Evolutionary conservation across 352 stramenopile genomes (phyloP), one percentile per base, ranked within the genome.

Genomic region (Globisporangium spiculum): DNA sequence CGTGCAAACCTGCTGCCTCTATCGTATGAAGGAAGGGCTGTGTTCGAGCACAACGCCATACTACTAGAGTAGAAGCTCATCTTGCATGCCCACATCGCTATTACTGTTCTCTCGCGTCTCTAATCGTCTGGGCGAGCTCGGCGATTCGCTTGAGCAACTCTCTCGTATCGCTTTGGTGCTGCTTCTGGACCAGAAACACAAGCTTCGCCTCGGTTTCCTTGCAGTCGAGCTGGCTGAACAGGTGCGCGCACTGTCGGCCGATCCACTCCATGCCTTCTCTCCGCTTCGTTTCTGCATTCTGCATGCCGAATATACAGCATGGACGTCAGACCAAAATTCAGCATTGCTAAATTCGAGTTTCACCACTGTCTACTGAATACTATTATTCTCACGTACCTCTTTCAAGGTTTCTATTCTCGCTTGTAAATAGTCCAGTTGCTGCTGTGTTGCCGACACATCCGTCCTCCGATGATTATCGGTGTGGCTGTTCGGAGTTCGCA

Each of bases 191-290:
- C 55, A 88, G 18, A 2, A 66, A 27, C 44, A 80, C 56, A 9
- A 89, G 63, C 44, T 74, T 78, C 5, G 77, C 74, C 56, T 86
- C 79, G 0, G 70, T 79, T 58, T 89, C 83, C 61, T 84, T 85
- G 60, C 77, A 80, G 60, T 88, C 83, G 4, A 91, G 66, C 38
- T 89, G 83, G 18, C 72, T 78, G 56, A 88, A 88, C 72, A 91
- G 66, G 60, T 87, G 79, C 20, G 77, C 80, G 26, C 83, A 91
- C 60, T 89, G 80, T 5, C 75, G 67, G 0, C 76, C 77, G 52
- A 91, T 89, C 78, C 74, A 87, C 36, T 77, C 63, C 77, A 88
- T 85, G 10, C 68, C 68, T 8, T 83, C 71, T 55, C 84, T 88
- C 22, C 75, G 70, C 27, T 77, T 75, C 3, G 8, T 22, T 46